Evolutionary conservation across 2,329 filamentous ascomycete species (phyloP), one percentile per base, ranked within the genome.

Genomic region (Leptodontidium sp.): DNA sequence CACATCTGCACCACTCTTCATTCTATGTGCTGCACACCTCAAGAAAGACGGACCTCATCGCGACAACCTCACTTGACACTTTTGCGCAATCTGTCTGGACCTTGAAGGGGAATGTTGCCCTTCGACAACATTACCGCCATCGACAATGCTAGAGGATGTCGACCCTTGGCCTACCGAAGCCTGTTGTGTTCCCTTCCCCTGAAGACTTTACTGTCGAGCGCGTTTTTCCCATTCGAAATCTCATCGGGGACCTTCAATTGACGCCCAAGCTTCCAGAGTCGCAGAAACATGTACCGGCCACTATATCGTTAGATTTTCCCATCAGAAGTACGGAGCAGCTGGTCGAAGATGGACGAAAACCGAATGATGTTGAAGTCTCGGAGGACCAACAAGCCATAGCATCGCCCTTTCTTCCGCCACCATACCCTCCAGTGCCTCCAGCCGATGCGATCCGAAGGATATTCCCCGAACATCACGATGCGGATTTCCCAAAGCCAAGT

Each of bases 171-270:
- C 21, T 57, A 17, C 49, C 70, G 45, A 68, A 71, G 17, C 68
- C 71, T 35, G 67, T 72, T 24, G 66, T 59, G 12, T 74, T 75
- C 61, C 62, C 68, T 38, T 58, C 70, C 5, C 24, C 68, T 47
- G 64, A 67, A n/a, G 69, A 71, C 11, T 71, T 75, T 32, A 57
- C 38, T 5, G 65, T 73, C 26, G 74, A 74, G 49, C 70, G 74
- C 2, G 64, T 76, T 5, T 75, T 74, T 65, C 73, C 74, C 8
- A 75, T 76, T 43, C 70, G 74, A 26, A 73, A 72, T 70, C 64
- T 75, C 24, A 43, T 74, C 12, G 64, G 49, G 24, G 61, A 58
- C 1, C 15, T 63, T 40, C 52, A 62, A 11, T 38, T 21, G n/a
- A 49, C 53, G n/a, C 24, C 35, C 11, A 43, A 26, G 40, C 59